Evolutionary conservation across 768 basidiomycete species (phyloP).

Genomic region (Suillus variegatus): DNA sequence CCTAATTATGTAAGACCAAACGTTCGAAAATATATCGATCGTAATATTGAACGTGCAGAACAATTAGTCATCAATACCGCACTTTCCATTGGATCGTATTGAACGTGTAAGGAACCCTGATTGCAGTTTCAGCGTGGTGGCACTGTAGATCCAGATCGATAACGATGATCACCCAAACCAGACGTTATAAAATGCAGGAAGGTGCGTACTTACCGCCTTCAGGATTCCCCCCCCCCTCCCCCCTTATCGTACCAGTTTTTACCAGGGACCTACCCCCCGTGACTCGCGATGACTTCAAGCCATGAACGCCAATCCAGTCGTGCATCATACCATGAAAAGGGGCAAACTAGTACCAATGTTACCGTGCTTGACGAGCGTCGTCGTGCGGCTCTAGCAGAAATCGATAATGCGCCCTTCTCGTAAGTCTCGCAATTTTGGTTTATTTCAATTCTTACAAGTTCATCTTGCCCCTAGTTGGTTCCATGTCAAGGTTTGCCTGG

Average conservation of each 20-base stretch:
- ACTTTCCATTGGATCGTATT: conserved; percentile 13
- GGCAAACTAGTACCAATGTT: conserved; percentile 32
- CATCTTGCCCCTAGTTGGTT: conserved; percentile 58
- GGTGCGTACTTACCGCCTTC: not conserved
- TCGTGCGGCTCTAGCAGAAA: conserved; percentile 78
- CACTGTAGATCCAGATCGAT: too few species aligned
- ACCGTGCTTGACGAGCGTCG: conserved; percentile 66
- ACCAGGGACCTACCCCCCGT: not conserved
- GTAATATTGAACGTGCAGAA: conserved; percentile 6
- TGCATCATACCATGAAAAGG: conserved; percentile 32
- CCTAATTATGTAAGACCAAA: not conserved
- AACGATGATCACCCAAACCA: not conserved
- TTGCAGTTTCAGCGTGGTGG: not conserved
- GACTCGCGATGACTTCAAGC: conserved; percentile 19
- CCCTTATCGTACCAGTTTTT: not conserved
- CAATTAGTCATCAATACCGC: conserved; percentile 3
- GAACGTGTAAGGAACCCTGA: conserved; percentile 33
- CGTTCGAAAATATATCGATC: not conserved
- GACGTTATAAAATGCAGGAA: not conserved
- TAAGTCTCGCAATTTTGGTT: conserved; percentile 34
- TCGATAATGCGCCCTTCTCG: conserved; percentile 88
- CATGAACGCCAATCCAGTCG: conserved; percentile 29
- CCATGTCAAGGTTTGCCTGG: conserved; percentile 74
- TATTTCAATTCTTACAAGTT: not conserved
- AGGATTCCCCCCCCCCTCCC: not conserved